phyloP scores from a whole-genome alignment of 2,329 filamentous ascomycete genomes.

The Cylindrodendrum hubeiense region DNA sequence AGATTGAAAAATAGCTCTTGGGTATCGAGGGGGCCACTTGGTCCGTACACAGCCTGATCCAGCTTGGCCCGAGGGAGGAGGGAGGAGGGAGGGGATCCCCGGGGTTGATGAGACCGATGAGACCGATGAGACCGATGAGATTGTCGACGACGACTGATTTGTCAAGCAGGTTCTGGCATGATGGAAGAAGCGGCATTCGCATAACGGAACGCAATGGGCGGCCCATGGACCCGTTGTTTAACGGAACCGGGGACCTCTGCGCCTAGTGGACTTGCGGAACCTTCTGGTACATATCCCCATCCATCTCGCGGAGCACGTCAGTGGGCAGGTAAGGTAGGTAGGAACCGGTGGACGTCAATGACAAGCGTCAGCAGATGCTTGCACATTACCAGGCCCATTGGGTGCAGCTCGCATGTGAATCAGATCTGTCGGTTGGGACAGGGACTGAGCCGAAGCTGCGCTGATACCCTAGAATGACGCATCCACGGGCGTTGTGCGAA shows the following conservation, averaged over 20 bases:
- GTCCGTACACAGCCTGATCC: not conserved
- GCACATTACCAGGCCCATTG: conserved; percentile 1
- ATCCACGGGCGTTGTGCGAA: conserved; percentile 4
- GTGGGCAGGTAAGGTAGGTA: conserved; percentile 14
- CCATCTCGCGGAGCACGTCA: conserved; percentile 19
- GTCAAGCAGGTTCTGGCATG: not conserved
- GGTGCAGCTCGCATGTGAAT: conserved; percentile 24
- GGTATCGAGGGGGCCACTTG: not conserved
- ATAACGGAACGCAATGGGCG: conserved; percentile 4
- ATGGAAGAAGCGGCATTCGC: conserved; percentile 3
- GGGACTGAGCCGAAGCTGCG: not conserved
- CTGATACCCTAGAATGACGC: conserved; percentile 1
- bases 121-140: too few species aligned
- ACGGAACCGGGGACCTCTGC: conserved; percentile 6
- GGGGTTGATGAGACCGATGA: not conserved
- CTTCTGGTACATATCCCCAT: not conserved
- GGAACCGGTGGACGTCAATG: conserved; percentile 18
- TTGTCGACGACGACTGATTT: not conserved
- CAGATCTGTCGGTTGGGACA: conserved; percentile 10
- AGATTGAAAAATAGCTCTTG: not conserved
- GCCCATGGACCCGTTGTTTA: conserved; percentile 6
- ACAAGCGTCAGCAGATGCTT: conserved; percentile 13
- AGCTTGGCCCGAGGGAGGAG: not conserved
- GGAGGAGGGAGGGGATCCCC: too few species aligned
- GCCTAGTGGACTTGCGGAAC: conserved; percentile 1